Evolutionary conservation across 495 filamentous ascomycete genomes (phyloP), one percentile per base, ranked within the genome.

Genomic region (Aspergillus nidulans): DNA sequence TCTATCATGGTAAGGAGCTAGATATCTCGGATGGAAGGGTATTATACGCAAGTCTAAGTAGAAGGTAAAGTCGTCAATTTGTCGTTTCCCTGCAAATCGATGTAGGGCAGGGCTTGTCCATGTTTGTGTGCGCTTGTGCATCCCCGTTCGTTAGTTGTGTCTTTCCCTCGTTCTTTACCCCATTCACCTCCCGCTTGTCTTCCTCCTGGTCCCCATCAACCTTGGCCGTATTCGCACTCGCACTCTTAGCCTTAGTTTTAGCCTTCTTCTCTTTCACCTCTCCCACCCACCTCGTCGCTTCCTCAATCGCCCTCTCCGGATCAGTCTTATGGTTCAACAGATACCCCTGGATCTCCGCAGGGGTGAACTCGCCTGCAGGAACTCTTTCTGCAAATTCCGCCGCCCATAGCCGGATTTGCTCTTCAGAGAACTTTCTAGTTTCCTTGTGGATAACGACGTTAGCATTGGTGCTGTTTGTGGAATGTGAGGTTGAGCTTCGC

Each of bases 301-400:
- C 78, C 6, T 72, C 69, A 12, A 88, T 78, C 15, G 85, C 84
- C 24, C 49, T 68, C 53, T 85, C 77, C 18, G 87, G 85, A 50
- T 77, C 67, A 28, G 76, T 71, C 73, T 88, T 89, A 60, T 90
- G 73, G 64, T 81, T 84, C 41, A 91, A 71, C 21, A 91, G 73
- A 60, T 82, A 88, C 4, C 88, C 88, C 67, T 92, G 89, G 30
- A 92, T 81, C 72, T 91, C 88, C 10, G 89, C 89, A 0, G 88
- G 86, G 16, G 79, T 83, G 59, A 91, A 88, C 56, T 81, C 81
- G 20, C 76, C 73, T 18, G 73, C 74, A 0, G 90, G 89, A 12
- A 95, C 68, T 36, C 69, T 63, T 8, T 68, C 60, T 0, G 87
- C 81, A 64, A 95, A 92, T 41, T 79, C 62, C 2, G 63, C 62